Base-by-base conservation (phyloP, 441 rosid genomes). In the Gossypium gossypioides region DNA sequence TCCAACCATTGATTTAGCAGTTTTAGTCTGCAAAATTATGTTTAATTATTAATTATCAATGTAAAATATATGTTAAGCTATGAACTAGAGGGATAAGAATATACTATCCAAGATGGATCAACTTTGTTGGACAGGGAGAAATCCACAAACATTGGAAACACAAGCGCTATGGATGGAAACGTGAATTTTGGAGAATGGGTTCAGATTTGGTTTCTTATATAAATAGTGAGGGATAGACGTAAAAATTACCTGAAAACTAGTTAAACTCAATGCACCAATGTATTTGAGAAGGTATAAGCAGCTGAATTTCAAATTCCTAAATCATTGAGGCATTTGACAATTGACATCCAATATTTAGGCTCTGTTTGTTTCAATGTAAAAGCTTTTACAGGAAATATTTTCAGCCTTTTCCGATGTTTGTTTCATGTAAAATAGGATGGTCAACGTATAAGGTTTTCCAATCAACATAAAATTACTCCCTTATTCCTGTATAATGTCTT, bases 1-100 rank as follows among this genome's bases (percentile, higher is more conserved):
- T 52, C 99, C 99, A 76, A 89, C 95, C 81, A 73, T 83, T 56
- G 97, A 88, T 83, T 90, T 93, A 34, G 97, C 97, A 65, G 97
- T 84, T 87, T 96, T 93, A 71, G 88, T 88, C 99, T 96, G 90
- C 87, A 79, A 68, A 79, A 68, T 34, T 76, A 37, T 69, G 70
- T 54, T 54, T 24, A 69, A 58, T 10, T 62, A 68, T 65, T 22
- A 34, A 54, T 37, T 50, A 67, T 29, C 72, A 13, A 46, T 6
- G 15, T 13, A 62, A 76, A 71, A 57, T 24, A 15, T 10, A 46
- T 50, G 16, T 13, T 50, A 2, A 25, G 44, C 42, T 6, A 52
- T 19, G 46, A 40, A n/a, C 27, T 15, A 56, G 15, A 51, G 4
- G 21, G 25, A 16, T 68, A 67, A 19, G 2, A n/a, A 21, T 37